Evolutionary conservation across 192 early-diverging fungal species (phyloP).

Genomic region (Coemansia sp.): DNA sequence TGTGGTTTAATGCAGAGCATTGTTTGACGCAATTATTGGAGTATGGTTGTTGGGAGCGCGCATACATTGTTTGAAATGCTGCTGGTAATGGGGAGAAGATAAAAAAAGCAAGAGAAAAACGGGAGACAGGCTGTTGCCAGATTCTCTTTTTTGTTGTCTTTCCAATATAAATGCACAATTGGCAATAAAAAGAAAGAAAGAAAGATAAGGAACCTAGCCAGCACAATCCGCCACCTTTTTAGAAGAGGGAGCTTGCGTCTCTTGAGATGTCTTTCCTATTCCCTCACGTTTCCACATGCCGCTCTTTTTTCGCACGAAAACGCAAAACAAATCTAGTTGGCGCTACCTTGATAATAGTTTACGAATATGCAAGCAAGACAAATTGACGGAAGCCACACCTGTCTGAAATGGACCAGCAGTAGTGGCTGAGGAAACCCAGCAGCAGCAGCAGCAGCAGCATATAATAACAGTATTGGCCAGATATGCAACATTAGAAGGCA

Average conservation of each 20-base stretch:
- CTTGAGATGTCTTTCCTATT: not conserved
- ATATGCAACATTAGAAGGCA: no score
- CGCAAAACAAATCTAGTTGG: not conserved
- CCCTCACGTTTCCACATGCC: not conserved
- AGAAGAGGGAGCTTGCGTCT: not conserved
- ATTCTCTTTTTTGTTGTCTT: not conserved
- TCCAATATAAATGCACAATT: slow-evolving; percentile 22
- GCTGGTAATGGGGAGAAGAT: not conserved
- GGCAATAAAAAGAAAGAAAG: slow-evolving; percentile 1
- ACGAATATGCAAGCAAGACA: no score
- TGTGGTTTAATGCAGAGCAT: not conserved
- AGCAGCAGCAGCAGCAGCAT: no score
- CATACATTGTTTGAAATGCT: not conserved
- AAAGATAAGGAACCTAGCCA: not conserved
- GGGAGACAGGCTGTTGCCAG: not conserved
- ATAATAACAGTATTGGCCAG: no score
- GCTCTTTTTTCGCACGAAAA: not conserved
- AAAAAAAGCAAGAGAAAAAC: not conserved
- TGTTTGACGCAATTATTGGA: slow-evolving; percentile 2
- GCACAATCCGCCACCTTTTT: slow-evolving; percentile 11
- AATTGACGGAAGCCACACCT: no score
- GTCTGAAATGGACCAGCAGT: no score
- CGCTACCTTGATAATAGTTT: not conserved
- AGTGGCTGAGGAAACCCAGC: no score
- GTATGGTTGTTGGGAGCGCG: not conserved